phyloP scores from a whole-genome alignment of 192 early-diverging fungal genomes.

The Powellomyces hirtus region DNA sequence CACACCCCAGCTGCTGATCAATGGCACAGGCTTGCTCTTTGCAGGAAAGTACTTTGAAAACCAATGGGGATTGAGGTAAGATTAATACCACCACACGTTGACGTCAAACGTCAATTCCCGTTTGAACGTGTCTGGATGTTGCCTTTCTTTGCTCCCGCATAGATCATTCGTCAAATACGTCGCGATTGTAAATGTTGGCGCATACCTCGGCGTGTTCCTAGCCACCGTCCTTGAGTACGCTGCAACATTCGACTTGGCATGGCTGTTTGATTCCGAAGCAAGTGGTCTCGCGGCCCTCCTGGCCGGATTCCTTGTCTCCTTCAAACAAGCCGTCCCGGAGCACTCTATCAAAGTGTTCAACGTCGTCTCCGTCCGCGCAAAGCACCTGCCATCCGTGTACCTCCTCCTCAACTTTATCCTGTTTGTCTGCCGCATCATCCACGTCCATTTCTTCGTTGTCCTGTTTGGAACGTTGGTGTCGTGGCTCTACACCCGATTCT shows the following conservation, averaged over 20 bases:
- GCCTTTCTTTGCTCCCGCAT: neutral
- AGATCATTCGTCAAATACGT: conserved; percentile 73
- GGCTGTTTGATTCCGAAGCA: conserved; percentile 60
- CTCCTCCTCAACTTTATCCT: conserved; percentile 40
- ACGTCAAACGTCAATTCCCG: too few relatives aligned
- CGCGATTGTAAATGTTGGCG: conserved; percentile 46
- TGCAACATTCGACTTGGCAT: conserved; percentile 51
- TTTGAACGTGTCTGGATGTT: neutral
- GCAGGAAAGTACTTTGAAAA: conserved; percentile 81
- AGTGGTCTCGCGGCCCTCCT: conserved; percentile 73
- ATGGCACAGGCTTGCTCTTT: conserved; percentile 40
- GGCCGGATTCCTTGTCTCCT: conserved; percentile 76
- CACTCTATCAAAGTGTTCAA: conserved; percentile 70
- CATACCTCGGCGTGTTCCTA: conserved; percentile 55
- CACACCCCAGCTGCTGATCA: conserved; percentile 42
- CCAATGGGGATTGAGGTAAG: conserved; percentile 69
- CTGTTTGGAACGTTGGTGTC: conserved; percentile 69
- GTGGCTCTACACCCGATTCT: conserved; percentile 87
- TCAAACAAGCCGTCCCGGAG: conserved; percentile 84
- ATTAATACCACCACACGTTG: neutral
- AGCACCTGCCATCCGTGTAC: conserved; percentile 52
- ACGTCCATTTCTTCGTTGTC: conserved; percentile 64
- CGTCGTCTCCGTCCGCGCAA: conserved; percentile 69
- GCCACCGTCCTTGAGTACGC: conserved; percentile 58
- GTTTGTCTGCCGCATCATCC: conserved; percentile 47